Conservation (phyloP, 768 basidiomycete genomes). For the Bullera alba region DNA sequence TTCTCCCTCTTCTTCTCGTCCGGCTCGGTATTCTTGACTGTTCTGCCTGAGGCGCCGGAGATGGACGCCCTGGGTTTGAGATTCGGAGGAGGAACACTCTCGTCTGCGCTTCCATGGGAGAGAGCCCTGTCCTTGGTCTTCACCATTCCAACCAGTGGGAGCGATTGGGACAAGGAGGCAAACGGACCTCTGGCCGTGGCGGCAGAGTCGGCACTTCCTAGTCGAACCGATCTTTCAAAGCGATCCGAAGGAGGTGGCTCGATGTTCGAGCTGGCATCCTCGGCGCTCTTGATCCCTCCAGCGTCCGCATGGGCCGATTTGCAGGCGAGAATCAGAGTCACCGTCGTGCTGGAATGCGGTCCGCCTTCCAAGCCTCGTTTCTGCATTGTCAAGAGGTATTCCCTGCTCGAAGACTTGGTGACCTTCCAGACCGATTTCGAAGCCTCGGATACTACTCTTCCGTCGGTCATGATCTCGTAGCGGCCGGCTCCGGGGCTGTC, state of each 20-base stretch:
- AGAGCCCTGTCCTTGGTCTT: neutral
- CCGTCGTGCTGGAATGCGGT: neutral
- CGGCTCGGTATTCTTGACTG: constrained; percentile 6
- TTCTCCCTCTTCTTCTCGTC: constrained; percentile 28
- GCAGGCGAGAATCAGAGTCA: constrained; percentile 19
- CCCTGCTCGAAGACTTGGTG: constrained; percentile 17
- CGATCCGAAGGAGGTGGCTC: neutral
- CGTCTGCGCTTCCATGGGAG: neutral
- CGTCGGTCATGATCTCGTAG: constrained; percentile 32
- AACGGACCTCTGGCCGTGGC: constrained; percentile 1
- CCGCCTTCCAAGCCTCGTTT: neutral
- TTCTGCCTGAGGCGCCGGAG: neutral
- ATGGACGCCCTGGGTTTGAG: neutral
- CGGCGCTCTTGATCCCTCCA: constrained; percentile 34
- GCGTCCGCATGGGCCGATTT: constrained; percentile 32
- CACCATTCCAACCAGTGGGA: neutral
- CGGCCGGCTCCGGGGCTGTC: constrained; percentile 39
- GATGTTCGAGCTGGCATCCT: neutral
- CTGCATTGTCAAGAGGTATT: constrained; percentile 35
- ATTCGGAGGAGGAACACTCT: neutral
- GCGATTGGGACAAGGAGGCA: neutral
- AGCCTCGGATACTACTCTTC: constrained; percentile 31
- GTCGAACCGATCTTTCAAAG: neutral
- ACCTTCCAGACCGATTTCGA: constrained; percentile 35
- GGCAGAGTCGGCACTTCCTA: constrained; percentile 7